Conservation (phyloP, 306 rosid genomes). For the Dryas octopetala region DNA sequence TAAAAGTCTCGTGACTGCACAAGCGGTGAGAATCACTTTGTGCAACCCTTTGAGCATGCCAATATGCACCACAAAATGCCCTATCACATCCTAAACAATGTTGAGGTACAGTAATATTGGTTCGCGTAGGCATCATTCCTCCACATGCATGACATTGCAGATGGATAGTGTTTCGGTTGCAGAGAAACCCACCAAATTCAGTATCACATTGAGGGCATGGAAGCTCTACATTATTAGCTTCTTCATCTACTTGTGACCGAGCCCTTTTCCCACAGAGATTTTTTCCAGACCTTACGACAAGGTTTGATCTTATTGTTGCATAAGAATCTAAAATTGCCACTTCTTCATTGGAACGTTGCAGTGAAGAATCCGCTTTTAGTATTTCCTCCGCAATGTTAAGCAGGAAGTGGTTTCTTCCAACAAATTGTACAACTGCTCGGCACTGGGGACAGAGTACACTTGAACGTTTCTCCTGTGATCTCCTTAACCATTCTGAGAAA, state of each 20-base stretch:
- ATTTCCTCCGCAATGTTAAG: slow-evolving; percentile 67
- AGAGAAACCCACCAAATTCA: slow-evolving; percentile 59
- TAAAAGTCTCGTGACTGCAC: slow-evolving; percentile 64
- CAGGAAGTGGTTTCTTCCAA: slow-evolving; percentile 88
- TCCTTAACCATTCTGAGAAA: slow-evolving; percentile 90
- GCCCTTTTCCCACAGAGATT: slow-evolving; percentile 52
- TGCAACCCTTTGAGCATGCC: slow-evolving; percentile 57
- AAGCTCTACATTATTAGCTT: slow-evolving; percentile 37
- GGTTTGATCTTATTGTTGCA: slow-evolving; percentile 74
- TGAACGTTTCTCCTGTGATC: slow-evolving; percentile 66
- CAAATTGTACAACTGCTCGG: slow-evolving; percentile 81
- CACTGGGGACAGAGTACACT: slow-evolving; percentile 91
- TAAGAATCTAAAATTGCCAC: slow-evolving; percentile 64
- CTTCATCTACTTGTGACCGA: slow-evolving; percentile 37
- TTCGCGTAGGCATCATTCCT: slow-evolving; percentile 95
- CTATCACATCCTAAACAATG: slow-evolving; percentile 90
- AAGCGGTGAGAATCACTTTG: slow-evolving; percentile 45
- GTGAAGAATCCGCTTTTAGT: slow-evolving; percentile 65
- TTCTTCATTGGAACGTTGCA: slow-evolving; percentile 69
- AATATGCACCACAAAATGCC: slow-evolving; percentile 87
- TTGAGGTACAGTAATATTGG: slow-evolving; percentile 52
- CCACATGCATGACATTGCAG: slow-evolving; percentile 90
- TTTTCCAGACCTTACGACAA: slow-evolving; percentile 58
- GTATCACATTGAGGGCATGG: slow-evolving; percentile 88
- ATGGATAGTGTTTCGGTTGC: slow-evolving; percentile 64